These are phyloP conservation scores for Microstroma glucosiphilum DNA, from an alignment of 1,284 basidiomycete species.

Conservation along the genomic window DNA sequence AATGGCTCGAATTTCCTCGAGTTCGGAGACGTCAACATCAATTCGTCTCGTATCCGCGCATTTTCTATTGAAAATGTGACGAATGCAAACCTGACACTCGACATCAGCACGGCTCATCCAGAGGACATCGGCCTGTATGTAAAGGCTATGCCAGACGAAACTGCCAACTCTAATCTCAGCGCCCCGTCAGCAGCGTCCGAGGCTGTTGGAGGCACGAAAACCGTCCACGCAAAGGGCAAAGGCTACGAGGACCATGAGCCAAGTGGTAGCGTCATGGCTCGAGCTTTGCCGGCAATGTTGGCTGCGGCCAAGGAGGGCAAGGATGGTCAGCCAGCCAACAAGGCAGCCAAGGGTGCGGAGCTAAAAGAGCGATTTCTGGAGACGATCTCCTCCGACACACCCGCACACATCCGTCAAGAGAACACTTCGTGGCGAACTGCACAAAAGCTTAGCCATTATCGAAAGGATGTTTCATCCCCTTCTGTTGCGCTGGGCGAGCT, in stretches of 20 bases:
- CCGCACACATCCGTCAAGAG: conserved; percentile 38
- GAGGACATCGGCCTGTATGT: conserved; percentile 56
- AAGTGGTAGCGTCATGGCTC: neutral
- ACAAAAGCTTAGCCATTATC: conserved; percentile 38
- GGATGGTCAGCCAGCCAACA: conserved; percentile 18
- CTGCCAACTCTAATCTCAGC: neutral
- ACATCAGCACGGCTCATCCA: conserved; percentile 54
- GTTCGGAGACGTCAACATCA: conserved; percentile 56
- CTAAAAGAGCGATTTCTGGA: conserved; percentile 56
- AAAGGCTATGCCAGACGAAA: conserved; percentile 20
- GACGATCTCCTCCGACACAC: conserved; percentile 51
- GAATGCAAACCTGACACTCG: conserved; percentile 51
- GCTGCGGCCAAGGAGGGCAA: conserved; percentile 2
- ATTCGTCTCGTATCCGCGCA: conserved; percentile 53
- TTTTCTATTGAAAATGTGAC: conserved; percentile 55
- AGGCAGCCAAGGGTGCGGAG: conserved; percentile 27
- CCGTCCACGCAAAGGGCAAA: neutral
- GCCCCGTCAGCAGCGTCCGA: neutral
- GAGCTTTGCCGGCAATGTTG: neutral
- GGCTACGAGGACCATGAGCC: conserved; percentile 3
- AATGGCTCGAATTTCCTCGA: conserved; percentile 56
- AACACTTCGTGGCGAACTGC: conserved; percentile 41
- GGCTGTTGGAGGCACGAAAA: neutral
- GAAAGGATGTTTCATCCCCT: conserved; percentile 4
- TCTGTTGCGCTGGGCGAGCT: neutral